Evolutionary conservation across 352 stramenopile genomes (phyloP), one percentile per base, ranked within the genome.

Genomic region (Globisporangium paddicum): DNA sequence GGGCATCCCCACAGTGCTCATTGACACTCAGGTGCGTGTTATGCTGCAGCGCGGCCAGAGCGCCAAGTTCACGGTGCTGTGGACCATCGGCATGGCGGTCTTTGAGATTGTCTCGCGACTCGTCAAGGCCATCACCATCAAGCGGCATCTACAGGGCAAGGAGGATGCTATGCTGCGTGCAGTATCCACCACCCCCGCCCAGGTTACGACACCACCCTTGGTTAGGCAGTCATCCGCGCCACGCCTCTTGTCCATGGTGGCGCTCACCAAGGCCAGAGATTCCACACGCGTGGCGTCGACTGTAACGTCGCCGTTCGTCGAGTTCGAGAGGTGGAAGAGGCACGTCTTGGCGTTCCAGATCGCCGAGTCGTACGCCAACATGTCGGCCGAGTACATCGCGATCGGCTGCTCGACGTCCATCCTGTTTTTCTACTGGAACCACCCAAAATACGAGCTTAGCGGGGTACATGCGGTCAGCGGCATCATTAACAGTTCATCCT

Each of bases 321-420:
- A 26, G 23, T 79, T 79, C 4, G 47, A 70, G 5, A 28, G 63
- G 21, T 79, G 72, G 67, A 55, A 52, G 14, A 47, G 46, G 21
- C 66, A 63, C 5, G 37, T 66, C 10, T 28, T 80, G 2, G 50
- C 61, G 1, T 70, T 73, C 26, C 62, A 81, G 32, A 69, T 71
- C 14, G 67, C 72, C 0, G 72, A 84, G 42, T 19, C 64, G 16
- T 75, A 72, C 26, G 67, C 74, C 18, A 68, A 80, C 42, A 83
- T 83, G 71, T 76, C 75, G 32, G 69, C 71, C 30, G 74, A 83
- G 50, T 79, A 83, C 32, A 71, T 83, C 40, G 69, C 74, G 0
- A 78, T 81, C 21, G 64, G 66, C 0, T 83, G 72, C 53, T 81
- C 74, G 6, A 61, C 71, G 51, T 77, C 63, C 16, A 72, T 79